A percentile compares a stretch with the other conserved stretches of the same genome.
These are phyloP conservation scores for Mycena venus DNA, from an alignment of 768 basidiomycete species.

Conservation along the genomic window DNA sequence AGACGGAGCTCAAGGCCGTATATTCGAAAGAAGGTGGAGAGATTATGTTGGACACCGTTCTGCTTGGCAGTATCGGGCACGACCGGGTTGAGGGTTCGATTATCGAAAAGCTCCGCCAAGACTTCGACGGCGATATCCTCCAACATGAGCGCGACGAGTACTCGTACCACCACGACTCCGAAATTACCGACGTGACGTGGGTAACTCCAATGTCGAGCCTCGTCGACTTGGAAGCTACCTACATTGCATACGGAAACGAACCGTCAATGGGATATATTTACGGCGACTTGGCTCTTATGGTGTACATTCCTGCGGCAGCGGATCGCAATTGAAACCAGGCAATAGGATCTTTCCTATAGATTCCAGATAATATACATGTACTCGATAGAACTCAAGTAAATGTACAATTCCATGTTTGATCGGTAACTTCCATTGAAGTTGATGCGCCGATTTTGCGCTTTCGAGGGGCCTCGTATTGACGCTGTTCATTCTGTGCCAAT, in stretches of 20 bases:
- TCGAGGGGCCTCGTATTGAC: no score
- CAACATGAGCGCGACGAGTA: no score
- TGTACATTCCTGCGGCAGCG: slow-evolving; percentile 8
- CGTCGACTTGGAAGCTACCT: slow-evolving; percentile 22
- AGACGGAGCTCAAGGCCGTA: slow-evolving; percentile 36
- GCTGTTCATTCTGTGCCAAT: no score
- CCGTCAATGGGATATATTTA: slow-evolving; percentile 32
- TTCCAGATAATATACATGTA: no score
- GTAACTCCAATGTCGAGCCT: slow-evolving; percentile 26
- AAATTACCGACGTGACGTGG: slow-evolving; percentile 31
- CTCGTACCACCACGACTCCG: no score
- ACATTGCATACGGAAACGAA: slow-evolving; percentile 43
- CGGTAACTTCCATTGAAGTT: no score
- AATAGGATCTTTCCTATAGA: no score
- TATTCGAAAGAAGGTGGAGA: neutral
- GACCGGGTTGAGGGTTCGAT: neutral
- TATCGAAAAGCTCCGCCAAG: neutral
- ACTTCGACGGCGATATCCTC: neutral
- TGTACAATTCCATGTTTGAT: no score
- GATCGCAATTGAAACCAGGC: no score
- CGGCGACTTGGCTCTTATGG: slow-evolving; percentile 46
- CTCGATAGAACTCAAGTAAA: no score
- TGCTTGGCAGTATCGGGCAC: neutral
- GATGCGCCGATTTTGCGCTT: no score
- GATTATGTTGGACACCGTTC: neutral